phyloP scores from a whole-genome alignment of 208 protist genomes.

The Trypanosoma conorhini region DNA sequence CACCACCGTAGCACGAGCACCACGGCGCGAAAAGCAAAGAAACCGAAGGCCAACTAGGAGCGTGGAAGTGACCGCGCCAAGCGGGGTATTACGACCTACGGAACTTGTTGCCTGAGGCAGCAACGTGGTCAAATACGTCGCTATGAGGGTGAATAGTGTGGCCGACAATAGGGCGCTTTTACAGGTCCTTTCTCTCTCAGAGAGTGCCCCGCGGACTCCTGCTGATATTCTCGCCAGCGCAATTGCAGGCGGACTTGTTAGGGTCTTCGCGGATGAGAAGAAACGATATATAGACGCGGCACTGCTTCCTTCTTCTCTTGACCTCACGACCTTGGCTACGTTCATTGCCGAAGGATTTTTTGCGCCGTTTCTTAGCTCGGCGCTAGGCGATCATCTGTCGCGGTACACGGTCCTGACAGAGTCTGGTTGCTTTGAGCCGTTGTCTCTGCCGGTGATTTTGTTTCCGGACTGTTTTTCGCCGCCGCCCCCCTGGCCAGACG shows the following conservation, averaged over 20 bases:
- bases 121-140: background rate
- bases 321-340: constrained; percentile 38
- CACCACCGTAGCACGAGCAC: background rate
- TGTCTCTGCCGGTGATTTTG: constrained; percentile 57
- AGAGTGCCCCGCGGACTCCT: constrained; percentile 36
- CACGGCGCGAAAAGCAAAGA: background rate
- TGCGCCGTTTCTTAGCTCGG: constrained; percentile 45
- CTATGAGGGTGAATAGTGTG: constrained; percentile 26
- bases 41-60: background rate
- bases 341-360: constrained; percentile 69
- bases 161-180: constrained; percentile 61
- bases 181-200: constrained; percentile 63
- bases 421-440: constrained; percentile 47
- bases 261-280: constrained; percentile 36
- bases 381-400: constrained; percentile 28
- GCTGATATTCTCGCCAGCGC: constrained; percentile 55
- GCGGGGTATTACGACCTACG: background rate
- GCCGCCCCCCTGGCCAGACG: constrained; percentile 11
- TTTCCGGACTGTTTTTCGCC: constrained; percentile 76
- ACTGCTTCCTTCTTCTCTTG: constrained; percentile 63
- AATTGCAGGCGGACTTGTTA: constrained; percentile 61
- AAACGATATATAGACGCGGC: constrained; percentile 24
- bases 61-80: background rate
- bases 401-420: constrained; percentile 36
- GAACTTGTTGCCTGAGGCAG: background rate